Percentiles rank a stretch among this genome's conserved stretches.
Evolutionary conservation across 805 yeast genomes (phyloP).

Genomic region (Starmera quercuum): DNA sequence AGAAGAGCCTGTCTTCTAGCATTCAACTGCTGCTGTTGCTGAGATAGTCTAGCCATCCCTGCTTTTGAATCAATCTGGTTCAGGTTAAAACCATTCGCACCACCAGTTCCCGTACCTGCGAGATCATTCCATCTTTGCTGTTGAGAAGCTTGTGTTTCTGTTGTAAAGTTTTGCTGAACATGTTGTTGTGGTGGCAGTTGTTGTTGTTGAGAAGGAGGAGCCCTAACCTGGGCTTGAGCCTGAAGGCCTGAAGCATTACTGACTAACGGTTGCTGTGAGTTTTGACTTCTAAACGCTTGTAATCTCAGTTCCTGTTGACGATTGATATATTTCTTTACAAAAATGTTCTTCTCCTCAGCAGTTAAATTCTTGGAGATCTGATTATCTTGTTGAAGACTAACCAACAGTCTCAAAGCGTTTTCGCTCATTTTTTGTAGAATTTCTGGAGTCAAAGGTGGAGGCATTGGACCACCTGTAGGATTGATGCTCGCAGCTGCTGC

Average conservation of each 20-base stretch:
- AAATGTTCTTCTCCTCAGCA: constrained; percentile 16
- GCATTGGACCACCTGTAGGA: constrained; percentile 2
- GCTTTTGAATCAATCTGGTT: constrained; percentile 1
- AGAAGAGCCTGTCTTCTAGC: constrained; percentile 3
- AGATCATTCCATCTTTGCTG: background rate
- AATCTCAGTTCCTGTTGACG: constrained; percentile 18
- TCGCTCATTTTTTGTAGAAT: constrained; percentile 14
- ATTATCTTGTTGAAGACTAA: constrained; percentile 16
- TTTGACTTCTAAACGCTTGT: constrained; percentile 6
- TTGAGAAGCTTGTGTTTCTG: background rate
- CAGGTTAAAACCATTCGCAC: background rate
- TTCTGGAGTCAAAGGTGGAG: constrained; percentile 8
- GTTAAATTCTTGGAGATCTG: constrained; percentile 15
- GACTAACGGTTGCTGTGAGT: constrained; percentile 2
- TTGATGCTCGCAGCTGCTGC: constrained; percentile 17
- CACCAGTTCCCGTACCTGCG: background rate
- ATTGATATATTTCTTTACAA: constrained; percentile 15
- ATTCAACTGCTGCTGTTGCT: constrained; percentile 5
- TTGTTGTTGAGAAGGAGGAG: background rate
- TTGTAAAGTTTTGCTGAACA: background rate
- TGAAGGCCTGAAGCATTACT: background rate
- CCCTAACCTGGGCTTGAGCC: constrained; percentile 2
- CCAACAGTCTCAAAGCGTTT: constrained; percentile 15
- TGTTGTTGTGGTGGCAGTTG: constrained; percentile 1
- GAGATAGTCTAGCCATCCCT: constrained; percentile 5